A percentile compares a stretch with the other conserved stretches of the same genome.
These are phyloP conservation scores for Ilex paraguariensis DNA, from an alignment of 305 asterid species.

Conservation along the genomic window DNA sequence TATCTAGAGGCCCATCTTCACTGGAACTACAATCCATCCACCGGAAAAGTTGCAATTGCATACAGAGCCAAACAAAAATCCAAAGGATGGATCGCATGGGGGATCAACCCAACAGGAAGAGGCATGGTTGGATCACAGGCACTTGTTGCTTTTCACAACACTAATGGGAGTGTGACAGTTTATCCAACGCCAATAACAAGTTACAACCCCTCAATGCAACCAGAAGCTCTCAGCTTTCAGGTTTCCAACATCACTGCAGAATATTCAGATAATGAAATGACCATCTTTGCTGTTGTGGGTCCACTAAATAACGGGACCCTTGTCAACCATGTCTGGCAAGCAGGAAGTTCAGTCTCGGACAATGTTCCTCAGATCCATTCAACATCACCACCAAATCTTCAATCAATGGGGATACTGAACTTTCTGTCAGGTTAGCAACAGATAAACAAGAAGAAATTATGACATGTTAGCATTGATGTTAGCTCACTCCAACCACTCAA, in stretches of 20 bases:
- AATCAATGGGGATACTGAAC: constrained; percentile 29
- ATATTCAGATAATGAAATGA: constrained; percentile 31
- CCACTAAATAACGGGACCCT: constrained; percentile 27
- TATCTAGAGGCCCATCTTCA: constrained; percentile 34
- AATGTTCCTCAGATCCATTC: constrained; percentile 41
- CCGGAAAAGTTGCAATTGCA: constrained; percentile 30
- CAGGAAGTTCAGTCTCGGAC: constrained; percentile 30
- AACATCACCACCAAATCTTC: constrained; percentile 28
- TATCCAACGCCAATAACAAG: constrained; percentile 34
- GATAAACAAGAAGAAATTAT: too few species aligned
- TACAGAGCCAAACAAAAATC: constrained; percentile 33
- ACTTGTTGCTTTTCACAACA: constrained; percentile 34
- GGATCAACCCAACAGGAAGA: constrained; percentile 38
- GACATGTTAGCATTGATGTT: too few species aligned
- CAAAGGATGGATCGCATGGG: constrained; percentile 52
- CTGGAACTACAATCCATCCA: constrained; percentile 39
- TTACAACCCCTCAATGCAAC: constrained; percentile 40
- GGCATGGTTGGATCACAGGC: constrained; percentile 59
- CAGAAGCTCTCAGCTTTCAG: constrained; percentile 23
- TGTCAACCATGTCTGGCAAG: constrained; percentile 50
- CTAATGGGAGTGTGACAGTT: constrained; percentile 34
- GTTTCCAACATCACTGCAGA: constrained; percentile 40
- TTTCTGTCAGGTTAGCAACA: constrained; percentile 14
- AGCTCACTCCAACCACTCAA: too few species aligned
- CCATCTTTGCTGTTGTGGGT: constrained; percentile 42